Percentiles rank a stretch among this genome's conserved stretches.
phyloP scores from a whole-genome alignment of 306 rosid species.

The Quercus variabilis region DNA sequence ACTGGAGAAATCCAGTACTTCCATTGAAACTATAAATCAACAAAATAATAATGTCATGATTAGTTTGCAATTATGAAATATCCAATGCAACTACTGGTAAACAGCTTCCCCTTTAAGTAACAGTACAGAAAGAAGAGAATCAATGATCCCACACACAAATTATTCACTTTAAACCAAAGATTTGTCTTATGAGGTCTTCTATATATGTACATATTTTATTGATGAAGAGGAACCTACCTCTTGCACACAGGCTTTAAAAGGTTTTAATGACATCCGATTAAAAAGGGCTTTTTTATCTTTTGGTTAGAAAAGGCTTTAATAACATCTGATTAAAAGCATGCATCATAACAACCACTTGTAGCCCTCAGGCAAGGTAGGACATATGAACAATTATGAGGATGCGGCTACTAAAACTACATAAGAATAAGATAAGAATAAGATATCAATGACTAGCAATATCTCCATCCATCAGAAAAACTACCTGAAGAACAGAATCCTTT shows the following conservation, averaged over 20 bases:
- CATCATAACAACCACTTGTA: too few relatives aligned
- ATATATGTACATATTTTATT: too few relatives aligned
- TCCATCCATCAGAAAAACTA: constrained; percentile 26
- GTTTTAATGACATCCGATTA: background rate
- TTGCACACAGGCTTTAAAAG: background rate
- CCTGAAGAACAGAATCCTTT: constrained; percentile 71
- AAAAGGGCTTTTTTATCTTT: too few relatives aligned
- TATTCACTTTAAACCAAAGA: too few relatives aligned
- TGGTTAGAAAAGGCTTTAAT: background rate
- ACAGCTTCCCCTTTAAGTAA: background rate
- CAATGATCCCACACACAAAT: background rate
- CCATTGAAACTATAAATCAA: background rate
- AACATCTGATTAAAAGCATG: background rate
- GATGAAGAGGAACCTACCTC: too few relatives aligned
- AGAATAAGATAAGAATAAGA: background rate
- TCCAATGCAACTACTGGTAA: background rate
- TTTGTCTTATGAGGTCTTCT: too few relatives aligned
- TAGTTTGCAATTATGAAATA: background rate
- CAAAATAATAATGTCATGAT: background rate
- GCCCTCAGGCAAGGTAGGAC: background rate
- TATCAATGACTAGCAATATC: background rate
- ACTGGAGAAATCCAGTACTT: background rate
- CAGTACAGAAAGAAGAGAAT: background rate
- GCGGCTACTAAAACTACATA: background rate
- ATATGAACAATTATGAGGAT: background rate